phyloP scores from a whole-genome alignment of 1,284 basidiomycete species.

The Sanghuangporus sanghuang region DNA sequence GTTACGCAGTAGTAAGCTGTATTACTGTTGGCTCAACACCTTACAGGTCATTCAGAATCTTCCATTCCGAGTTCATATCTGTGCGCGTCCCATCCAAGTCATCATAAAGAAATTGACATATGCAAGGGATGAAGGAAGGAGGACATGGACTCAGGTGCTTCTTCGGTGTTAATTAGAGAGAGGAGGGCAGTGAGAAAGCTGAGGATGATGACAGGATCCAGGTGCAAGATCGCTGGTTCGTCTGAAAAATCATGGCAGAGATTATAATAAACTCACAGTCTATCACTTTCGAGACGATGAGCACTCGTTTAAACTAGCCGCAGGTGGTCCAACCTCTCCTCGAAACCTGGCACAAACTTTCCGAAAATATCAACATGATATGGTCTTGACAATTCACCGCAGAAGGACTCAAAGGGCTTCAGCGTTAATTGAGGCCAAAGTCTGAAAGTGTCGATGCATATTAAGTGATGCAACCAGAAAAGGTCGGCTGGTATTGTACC shows the following conservation, averaged over 20 bases:
- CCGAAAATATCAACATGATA: conserved; percentile 86
- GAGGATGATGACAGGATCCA: conserved; percentile 80
- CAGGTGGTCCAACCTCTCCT: conserved; percentile 82
- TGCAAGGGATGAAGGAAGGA: conserved; percentile 85
- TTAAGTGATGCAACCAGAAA: neutral
- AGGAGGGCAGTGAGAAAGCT: conserved; percentile 77
- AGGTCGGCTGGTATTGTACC: conserved; percentile 26
- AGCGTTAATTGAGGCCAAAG: conserved; percentile 97
- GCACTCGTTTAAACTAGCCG: conserved; percentile 85
- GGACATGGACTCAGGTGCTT: conserved; percentile 80
- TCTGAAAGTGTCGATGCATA: conserved; percentile 37
- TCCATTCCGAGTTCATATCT: conserved; percentile 86
- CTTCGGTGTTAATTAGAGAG: conserved; percentile 64
- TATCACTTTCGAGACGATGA: conserved; percentile 83
- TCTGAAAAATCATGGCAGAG: neutral
- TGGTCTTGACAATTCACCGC: conserved; percentile 65
- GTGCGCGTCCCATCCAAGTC: conserved; percentile 85
- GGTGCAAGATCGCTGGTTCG: conserved; percentile 14
- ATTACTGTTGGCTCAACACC: conserved; percentile 84
- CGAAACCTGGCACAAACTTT: conserved; percentile 76
- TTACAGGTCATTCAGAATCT: conserved; percentile 76
- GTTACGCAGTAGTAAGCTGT: conserved; percentile 93
- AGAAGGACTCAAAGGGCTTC: conserved; percentile 82
- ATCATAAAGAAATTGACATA: conserved; percentile 88
- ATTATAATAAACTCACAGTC: conserved; percentile 52